Evolutionary conservation across 1,284 basidiomycete species (phyloP).

Genomic region (Agaricales sp.): DNA sequence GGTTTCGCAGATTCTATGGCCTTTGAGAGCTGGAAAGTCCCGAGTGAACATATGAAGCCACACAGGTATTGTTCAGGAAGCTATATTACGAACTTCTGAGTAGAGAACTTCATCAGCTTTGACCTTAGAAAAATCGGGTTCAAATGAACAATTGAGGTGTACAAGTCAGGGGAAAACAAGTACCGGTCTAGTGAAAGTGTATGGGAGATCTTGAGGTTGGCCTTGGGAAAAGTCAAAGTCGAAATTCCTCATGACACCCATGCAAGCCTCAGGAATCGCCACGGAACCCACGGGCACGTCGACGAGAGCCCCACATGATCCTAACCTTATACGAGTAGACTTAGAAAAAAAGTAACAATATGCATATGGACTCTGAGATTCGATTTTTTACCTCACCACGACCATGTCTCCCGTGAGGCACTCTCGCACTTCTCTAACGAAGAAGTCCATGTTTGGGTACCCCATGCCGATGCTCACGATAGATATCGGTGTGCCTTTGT

Average conservation of each 20-base stretch:
- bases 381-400: constrained; percentile 68
- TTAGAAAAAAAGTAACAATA: constrained; percentile 2
- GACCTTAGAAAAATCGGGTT: constrained; percentile 25
- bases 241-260: constrained; percentile 65
- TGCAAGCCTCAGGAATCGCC: constrained; percentile 57
- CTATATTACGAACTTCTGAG: constrained; percentile 25
- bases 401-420: constrained; percentile 70
- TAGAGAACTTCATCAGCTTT: constrained; percentile 45
- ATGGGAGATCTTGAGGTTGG: constrained; percentile 38
- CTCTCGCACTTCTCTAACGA: constrained; percentile 74
- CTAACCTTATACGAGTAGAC: constrained; percentile 36
- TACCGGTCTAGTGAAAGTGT: constrained; percentile 64
- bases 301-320: constrained; percentile 70
- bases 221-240: constrained; percentile 61
- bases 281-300: constrained; percentile 66
- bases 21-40: constrained; percentile 35
- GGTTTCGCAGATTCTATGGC: constrained; percentile 37
- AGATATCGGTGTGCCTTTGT: constrained; percentile 57
- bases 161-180: constrained; percentile 14
- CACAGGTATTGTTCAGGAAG: background rate
- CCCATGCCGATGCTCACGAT: constrained; percentile 83
- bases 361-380: too few species aligned
- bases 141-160: constrained; percentile 1
- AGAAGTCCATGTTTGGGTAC: constrained; percentile 73
- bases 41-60: constrained; percentile 2